These are phyloP conservation scores for Hippophae gyantsensis DNA, from an alignment of 306 rosid species.

Conservation along the genomic window DNA sequence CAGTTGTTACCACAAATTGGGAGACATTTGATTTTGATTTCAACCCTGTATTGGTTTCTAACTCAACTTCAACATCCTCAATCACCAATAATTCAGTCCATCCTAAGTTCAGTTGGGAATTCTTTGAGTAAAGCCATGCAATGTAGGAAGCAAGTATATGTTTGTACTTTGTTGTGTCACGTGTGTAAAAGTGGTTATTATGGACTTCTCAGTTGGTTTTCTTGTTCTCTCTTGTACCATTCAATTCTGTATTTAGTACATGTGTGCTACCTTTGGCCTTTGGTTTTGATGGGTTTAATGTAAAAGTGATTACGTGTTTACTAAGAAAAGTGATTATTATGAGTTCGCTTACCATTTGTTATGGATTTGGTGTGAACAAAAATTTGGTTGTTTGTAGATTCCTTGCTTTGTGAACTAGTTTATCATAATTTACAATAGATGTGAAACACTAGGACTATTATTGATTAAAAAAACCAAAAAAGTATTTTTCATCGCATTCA, in stretches of 20 bases:
- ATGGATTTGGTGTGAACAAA: conserved; percentile 8
- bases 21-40: conserved; percentile 56
- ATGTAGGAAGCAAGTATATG: conserved; percentile 19
- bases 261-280: conserved; percentile 38
- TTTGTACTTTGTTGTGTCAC: conserved; percentile 12
- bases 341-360: conserved; percentile 27
- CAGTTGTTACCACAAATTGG: conserved; percentile 87
- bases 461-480: too few relatives aligned
- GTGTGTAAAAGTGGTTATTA: conserved; percentile 49
- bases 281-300: conserved; percentile 28
- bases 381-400: conserved; percentile 9
- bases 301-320: conserved; percentile 49
- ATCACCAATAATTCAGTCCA: conserved; percentile 35
- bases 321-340: conserved; percentile 32
- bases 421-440: background rate
- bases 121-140: conserved; percentile 36
- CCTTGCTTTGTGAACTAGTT: conserved; percentile 3
- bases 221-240: conserved; percentile 15
- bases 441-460: too few relatives aligned
- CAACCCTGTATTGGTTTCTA: conserved; percentile 36
- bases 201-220: background rate
- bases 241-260: conserved; percentile 83
- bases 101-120: conserved; percentile 81
- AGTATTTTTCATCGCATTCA: too few relatives aligned
- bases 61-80: conserved; percentile 24